Conservation (phyloP, 768 basidiomycete genomes). For the Mycena galopus region DNA sequence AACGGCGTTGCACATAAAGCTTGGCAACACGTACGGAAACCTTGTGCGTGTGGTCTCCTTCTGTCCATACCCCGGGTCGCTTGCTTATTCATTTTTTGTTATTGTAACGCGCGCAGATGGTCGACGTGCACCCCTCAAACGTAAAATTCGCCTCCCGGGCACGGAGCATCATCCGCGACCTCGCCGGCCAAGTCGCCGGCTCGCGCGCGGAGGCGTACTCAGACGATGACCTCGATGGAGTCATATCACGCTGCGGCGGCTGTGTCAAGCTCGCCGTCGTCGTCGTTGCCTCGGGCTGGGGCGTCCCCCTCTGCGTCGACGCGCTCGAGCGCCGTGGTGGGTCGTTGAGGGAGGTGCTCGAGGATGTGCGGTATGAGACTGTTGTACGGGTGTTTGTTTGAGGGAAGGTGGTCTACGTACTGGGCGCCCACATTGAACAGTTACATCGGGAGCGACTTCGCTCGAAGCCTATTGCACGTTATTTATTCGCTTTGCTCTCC, state of each 20-base stretch:
- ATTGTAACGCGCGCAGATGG: conserved; percentile 46
- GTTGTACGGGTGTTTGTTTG: conserved; percentile 37
- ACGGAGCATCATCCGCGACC: conserved; percentile 46
- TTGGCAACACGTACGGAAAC: conserved; percentile 53
- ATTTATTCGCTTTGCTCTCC: too few relatives aligned
- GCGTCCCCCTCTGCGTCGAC: conserved; percentile 32
- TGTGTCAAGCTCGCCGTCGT: conserved; percentile 51
- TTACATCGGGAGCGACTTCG: too few relatives aligned
- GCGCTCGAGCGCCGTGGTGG: conserved; percentile 36
- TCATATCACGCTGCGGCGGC: conserved; percentile 45
- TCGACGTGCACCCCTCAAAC: conserved; percentile 49
- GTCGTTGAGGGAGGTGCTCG: conserved; percentile 32
- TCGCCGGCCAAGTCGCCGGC: conserved; percentile 34
- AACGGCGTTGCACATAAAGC: conserved; percentile 49
- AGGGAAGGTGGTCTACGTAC: too few relatives aligned
- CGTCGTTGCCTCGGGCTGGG: conserved; percentile 39
- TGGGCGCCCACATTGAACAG: too few relatives aligned
- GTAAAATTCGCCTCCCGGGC: conserved; percentile 47
- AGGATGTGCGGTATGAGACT: conserved; percentile 40
- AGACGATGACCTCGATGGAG: conserved; percentile 45
- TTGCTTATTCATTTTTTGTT: background rate
- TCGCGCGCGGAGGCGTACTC: conserved; percentile 30
- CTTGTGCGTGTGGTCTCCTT: conserved; percentile 33
- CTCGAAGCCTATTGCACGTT: too few relatives aligned
- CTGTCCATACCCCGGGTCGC: background rate